Conservation (phyloP, 176 grass and related monocot genomes). For the Aegilops tauschii region DNA sequence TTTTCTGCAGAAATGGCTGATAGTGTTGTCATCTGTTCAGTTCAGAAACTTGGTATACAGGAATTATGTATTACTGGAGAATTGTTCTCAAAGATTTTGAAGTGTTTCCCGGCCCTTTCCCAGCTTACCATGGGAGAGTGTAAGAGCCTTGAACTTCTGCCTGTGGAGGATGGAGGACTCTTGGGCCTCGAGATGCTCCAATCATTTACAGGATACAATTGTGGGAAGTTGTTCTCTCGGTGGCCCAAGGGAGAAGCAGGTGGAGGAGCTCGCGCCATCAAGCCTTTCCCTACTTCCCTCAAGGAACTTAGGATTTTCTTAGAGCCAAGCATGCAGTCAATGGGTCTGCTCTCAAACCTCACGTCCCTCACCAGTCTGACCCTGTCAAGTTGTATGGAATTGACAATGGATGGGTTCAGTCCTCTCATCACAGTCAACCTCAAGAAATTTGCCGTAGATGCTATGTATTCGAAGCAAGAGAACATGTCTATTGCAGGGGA, state of each 20-base stretch:
- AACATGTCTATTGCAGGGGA: background rate
- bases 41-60: rapidly evolving
- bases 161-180: too few relatives aligned
- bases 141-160: too few relatives aligned
- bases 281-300: background rate
- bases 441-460: background rate
- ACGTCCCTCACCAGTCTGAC: background rate
- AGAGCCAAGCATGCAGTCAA: background rate
- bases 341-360: background rate
- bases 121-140: too few relatives aligned
- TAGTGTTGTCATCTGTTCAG: background rate
- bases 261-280: background rate
- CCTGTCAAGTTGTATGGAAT: rapidly evolving
- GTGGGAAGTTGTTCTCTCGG: background rate
- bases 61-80: too few relatives aligned
- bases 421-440: background rate
- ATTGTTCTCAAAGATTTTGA: too few relatives aligned
- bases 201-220: rapidly evolving
- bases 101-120: too few relatives aligned
- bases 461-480: too few relatives aligned
- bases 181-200: too few relatives aligned
- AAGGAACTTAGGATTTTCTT: background rate
- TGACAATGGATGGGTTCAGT: background rate
- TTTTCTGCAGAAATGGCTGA: background rate
- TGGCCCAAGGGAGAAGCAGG: background rate